Evolutionary conservation across 768 basidiomycete species (phyloP).

Genomic region (Naganishia antarctica): DNA sequence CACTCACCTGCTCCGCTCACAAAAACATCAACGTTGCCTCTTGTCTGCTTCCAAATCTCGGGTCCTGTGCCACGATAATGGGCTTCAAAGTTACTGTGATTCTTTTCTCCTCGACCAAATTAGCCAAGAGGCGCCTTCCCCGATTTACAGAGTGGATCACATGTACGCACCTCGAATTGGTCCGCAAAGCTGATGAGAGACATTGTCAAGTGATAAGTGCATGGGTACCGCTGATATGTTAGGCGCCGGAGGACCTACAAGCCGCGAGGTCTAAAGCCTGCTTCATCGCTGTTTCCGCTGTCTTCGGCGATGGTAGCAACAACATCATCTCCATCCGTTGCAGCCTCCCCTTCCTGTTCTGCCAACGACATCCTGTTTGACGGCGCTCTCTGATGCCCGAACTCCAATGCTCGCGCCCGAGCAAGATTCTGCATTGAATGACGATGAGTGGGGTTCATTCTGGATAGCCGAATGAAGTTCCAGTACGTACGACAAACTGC

Average conservation of each 20-base stretch:
- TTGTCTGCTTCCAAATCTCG: conserved; percentile 90
- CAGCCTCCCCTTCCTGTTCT: conserved; percentile 1
- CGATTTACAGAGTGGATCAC: not conserved
- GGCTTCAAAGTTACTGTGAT: conserved; percentile 80
- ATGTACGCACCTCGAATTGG: conserved; percentile 72
- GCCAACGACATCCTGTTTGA: not conserved
- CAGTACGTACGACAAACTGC: conserved; percentile 53
- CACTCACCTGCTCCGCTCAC: conserved; percentile 76
- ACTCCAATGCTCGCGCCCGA: conserved; percentile 67
- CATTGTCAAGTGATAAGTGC: too few species aligned
- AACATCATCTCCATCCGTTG: conserved; percentile 16
- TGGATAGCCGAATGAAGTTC: not conserved
- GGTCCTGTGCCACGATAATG: conserved; percentile 87
- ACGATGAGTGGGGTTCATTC: not conserved
- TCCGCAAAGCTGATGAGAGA: conserved; percentile 69
- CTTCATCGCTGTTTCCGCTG: conserved; percentile 14
- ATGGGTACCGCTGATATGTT: too few species aligned
- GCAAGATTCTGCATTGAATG: conserved; percentile 71
- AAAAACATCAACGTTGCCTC: conserved; percentile 74
- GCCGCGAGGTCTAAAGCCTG: conserved; percentile 57
- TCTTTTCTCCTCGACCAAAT: conserved; percentile 52
- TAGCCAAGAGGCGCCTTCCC: not conserved
- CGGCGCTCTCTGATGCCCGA: conserved; percentile 49
- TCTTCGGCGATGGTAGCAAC: conserved; percentile 20
- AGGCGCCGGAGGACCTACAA: too few species aligned